Evolutionary conservation across 768 basidiomycete genomes (phyloP).

Genomic region (Tulasnella calospora): DNA sequence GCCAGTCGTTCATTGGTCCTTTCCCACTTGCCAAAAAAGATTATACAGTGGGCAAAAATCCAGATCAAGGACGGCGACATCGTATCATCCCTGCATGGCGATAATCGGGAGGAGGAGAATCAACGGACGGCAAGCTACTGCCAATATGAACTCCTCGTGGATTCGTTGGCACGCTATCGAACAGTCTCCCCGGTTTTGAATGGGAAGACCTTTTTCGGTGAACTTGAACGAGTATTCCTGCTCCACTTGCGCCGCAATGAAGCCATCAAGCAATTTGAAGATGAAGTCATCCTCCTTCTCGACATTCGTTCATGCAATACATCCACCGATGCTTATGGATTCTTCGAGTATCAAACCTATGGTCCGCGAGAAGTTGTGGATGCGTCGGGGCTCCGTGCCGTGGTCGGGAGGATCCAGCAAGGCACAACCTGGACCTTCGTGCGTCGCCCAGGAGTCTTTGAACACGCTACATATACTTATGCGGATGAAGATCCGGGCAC

Average conservation of each 20-base stretch:
- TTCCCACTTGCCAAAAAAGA: not conserved
- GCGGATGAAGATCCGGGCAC: not conserved
- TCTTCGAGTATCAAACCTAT: not conserved
- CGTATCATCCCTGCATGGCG: not conserved
- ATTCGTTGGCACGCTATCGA: not conserved
- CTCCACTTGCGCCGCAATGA: not conserved
- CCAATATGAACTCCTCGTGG: not conserved
- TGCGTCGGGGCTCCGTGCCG: not conserved
- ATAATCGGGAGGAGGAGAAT: not conserved
- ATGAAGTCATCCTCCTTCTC: not conserved
- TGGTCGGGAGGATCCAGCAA: slow-evolving; percentile 8
- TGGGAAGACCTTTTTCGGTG: slow-evolving; percentile 4
- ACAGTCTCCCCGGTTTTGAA: not conserved
- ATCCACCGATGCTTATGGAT: not conserved
- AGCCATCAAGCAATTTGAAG: not conserved
- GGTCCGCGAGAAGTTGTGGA: not conserved
- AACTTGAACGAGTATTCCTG: not conserved
- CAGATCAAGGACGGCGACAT: slow-evolving; percentile 2
- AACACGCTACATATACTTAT: not conserved
- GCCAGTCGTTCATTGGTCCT: not conserved
- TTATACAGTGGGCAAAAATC: not conserved
- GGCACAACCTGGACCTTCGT: not conserved
- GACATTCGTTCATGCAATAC: not conserved
- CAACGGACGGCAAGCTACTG: not conserved
- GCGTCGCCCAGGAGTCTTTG: not conserved